Evolutionary conservation across 2,329 filamentous ascomycete species (phyloP), one percentile per base, ranked within the genome.

Genomic region (Nothophoma quercina): DNA sequence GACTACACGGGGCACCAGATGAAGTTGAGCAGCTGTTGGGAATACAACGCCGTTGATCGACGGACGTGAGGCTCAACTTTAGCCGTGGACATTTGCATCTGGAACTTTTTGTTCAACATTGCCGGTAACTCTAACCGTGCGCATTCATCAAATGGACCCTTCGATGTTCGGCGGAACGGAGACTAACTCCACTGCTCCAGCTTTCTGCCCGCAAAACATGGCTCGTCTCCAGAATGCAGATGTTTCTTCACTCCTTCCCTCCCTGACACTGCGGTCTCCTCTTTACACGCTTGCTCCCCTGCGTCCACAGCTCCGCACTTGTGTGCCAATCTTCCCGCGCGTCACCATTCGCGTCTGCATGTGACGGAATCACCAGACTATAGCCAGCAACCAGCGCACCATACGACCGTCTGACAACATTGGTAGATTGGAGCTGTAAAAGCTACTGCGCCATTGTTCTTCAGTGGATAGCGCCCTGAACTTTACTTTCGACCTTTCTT

Each of bases 291-390:
- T 39, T 38, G 23, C 28, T 32, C 19, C 42, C 15, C 38, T 30
- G 12, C 45, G 13, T 47, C 32, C 15, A 32, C 19, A 15, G 45
- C 46, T 50, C 62, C 52, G 51, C 48, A 40, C 47, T 41, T 39
- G 56, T 54, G 44, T 40, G 30, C 47, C 26, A 46, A 34, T 36
- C 13, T 22, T 36, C 45, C 50, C 53, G 41, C 61, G 46, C 58
- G 55, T 62, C 56, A 63, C 51, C 33, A 54, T 32, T 50, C 45
- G 41, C 49, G 43, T 56, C 63, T 53, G 64, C 68, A 69, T 71
- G 65, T 69, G 66, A 71, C 53, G 59, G 55, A 52, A 61, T 63
- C 51, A 48, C 44, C 44, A 45, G 51, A 44, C 45, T 41, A 49
- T 34, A 34, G 18, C 34, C 48, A 46, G 21, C 36, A 33, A 39